Evolutionary conservation across 139 green algal genomes (phyloP).

Genomic region (Micractinium conductrix): DNA sequence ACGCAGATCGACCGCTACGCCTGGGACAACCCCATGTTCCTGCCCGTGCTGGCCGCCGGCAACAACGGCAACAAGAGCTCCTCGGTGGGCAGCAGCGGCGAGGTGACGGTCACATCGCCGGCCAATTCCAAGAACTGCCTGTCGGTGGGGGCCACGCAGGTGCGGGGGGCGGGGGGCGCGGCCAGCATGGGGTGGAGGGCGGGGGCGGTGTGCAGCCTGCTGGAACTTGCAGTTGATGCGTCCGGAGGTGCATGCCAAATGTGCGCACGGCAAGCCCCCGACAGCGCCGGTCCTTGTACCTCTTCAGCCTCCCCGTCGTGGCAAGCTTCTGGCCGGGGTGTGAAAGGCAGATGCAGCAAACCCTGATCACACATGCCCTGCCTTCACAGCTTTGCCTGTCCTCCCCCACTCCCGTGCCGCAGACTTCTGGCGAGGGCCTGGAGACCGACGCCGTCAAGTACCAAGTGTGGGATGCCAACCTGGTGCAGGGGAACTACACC

Average conservation of each 20-base stretch:
- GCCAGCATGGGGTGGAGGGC: too few species aligned
- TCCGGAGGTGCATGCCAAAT: too few species aligned
- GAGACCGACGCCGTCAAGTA: background rate
- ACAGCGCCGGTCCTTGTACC: too few species aligned
- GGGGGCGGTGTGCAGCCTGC: too few species aligned
- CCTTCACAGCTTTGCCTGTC: too few species aligned
- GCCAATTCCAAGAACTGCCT: slow-evolving; percentile 88
- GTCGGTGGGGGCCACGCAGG: slow-evolving; percentile 74
- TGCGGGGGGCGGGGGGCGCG: background rate
- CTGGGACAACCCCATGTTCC: slow-evolving; percentile 55
- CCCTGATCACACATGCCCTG: too few species aligned
- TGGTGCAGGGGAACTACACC: slow-evolving; percentile 2
- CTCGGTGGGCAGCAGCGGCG: background rate
- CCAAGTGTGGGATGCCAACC: slow-evolving; percentile 23
- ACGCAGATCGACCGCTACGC: slow-evolving; percentile 46
- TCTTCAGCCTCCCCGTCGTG: too few species aligned
- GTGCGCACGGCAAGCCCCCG: too few species aligned
- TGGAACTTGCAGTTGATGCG: too few species aligned
- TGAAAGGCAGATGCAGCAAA: background rate
- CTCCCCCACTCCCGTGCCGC: background rate
- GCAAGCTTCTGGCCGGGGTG: too few species aligned
- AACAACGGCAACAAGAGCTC: slow-evolving; percentile 50
- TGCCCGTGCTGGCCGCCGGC: slow-evolving; percentile 59
- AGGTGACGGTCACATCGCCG: slow-evolving; percentile 32
- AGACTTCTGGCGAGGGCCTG: slow-evolving; percentile 25